Evolutionary conservation across 108 stramenopile species (phyloP), one percentile per base, ranked within the genome.

Genomic region (Bacterosira constricta): DNA sequence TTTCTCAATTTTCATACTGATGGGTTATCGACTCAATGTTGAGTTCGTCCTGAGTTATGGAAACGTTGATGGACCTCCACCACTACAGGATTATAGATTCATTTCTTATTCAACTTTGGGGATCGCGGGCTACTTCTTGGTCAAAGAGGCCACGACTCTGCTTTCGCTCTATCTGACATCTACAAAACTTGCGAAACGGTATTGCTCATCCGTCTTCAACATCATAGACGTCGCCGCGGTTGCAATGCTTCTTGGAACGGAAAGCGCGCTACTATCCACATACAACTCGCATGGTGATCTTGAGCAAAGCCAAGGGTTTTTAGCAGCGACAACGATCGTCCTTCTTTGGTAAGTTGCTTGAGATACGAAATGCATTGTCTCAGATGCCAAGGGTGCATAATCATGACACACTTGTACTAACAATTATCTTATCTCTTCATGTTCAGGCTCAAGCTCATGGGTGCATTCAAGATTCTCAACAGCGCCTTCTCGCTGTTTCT

Each of bases 391-490:
- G n/a, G n/a, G n/a, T n/a, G n/a, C n/a, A n/a, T n/a, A n/a, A n/a
- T n/a, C n/a, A n/a, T n/a, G n/a, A n/a, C n/a, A n/a, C n/a, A n/a
- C n/a, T n/a, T n/a, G n/a, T n/a, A n/a, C n/a, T n/a, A n/a, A n/a
- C n/a, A n/a, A n/a, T n/a, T n/a, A n/a, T n/a, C n/a, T n/a, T n/a
- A n/a, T 42, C n/a, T n/a, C n/a, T n/a, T n/a, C n/a, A n/a, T n/a
- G n/a, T n/a, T n/a, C n/a, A n/a, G n/a, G n/a, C 54, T 77, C 26
- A 51, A 47, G 51, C 38, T 80, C 23, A 63, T 80, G 52, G 72
- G 72, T 35, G 66, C 71, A 31, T 80, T 73, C 71, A 80, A 73
- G 47, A 69, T 80, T 47, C 61, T 80, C 32, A 80, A 80, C 47
- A 55, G 49, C 29, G 37, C 53, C 15, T 80, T 80, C 35, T 51